Evolutionary conservation across 371 early-diverging fungal genomes (phyloP).

Genomic region (Rhizopus sp.): DNA sequence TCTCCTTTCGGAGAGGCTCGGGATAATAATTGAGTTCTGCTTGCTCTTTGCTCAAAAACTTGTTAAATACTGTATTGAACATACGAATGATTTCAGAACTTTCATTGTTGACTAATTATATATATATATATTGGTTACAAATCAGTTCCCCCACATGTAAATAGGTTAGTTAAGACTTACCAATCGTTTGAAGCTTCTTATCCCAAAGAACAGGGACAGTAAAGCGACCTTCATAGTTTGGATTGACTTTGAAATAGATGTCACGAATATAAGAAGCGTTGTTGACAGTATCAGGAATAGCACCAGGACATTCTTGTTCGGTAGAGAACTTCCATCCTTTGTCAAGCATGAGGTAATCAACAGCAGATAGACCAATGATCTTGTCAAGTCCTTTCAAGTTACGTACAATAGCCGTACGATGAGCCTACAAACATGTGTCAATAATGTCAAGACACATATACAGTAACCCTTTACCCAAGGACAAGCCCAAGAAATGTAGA

Average conservation of each 20-base stretch:
- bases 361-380: slow-evolving; percentile 80
- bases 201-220: slow-evolving; percentile 94
- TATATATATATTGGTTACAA: not conserved
- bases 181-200: slow-evolving; percentile 87
- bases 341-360: slow-evolving; percentile 78
- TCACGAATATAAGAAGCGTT: slow-evolving; percentile 76
- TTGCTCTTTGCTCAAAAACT: slow-evolving; percentile 62
- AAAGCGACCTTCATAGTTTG: slow-evolving; percentile 76
- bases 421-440: slow-evolving; percentile 55
- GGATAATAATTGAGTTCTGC: slow-evolving; percentile 80
- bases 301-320: slow-evolving; percentile 74
- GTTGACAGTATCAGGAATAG: slow-evolving; percentile 78
- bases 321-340: slow-evolving; percentile 85
- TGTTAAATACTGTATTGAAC: slow-evolving; percentile 88
- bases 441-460: not conserved
- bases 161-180: slow-evolving; percentile 28
- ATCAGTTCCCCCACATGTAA: not conserved
- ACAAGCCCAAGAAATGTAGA: slow-evolving; percentile 79
- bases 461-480: slow-evolving; percentile 70
- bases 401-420: slow-evolving; percentile 85
- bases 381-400: slow-evolving; percentile 84
- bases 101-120: slow-evolving; percentile 87
- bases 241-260: slow-evolving; percentile 87
- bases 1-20: slow-evolving; percentile 65
- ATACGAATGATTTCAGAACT: slow-evolving; percentile 95